These are phyloP conservation scores for Colletotrichum theobromicola DNA, from an alignment of 2,329 filamentous ascomycete genomes.

Conservation along the genomic window DNA sequence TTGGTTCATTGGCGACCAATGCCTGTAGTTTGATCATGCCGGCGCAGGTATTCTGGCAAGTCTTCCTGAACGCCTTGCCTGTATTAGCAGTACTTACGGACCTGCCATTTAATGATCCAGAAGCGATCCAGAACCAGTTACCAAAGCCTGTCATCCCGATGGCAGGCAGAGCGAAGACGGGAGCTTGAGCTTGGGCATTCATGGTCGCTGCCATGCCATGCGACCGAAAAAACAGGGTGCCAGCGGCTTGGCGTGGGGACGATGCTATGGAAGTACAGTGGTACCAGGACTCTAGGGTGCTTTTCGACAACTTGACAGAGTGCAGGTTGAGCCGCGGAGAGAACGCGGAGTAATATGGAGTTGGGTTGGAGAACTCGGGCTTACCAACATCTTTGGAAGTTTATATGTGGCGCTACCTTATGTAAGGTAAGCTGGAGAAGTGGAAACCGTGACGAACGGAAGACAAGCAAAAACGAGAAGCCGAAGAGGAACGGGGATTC, in stretches of 20 bases:
- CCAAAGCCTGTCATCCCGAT: background rate
- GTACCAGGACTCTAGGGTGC: background rate
- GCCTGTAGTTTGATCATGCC: background rate
- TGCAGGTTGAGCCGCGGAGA: background rate
- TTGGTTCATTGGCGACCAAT: background rate
- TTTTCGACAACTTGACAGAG: background rate
- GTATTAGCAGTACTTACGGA: background rate
- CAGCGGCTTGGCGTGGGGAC: background rate
- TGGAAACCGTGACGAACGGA: background rate
- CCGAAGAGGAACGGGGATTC: background rate
- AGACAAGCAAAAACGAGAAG: background rate
- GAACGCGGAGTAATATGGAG: constrained; percentile 1
- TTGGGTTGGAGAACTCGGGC: background rate
- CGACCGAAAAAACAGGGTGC: background rate
- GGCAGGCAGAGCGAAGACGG: background rate
- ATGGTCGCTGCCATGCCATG: background rate
- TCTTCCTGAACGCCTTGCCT: background rate
- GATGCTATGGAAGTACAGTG: background rate
- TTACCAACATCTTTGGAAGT: background rate
- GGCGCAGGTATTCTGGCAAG: background rate
- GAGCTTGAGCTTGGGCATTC: background rate
- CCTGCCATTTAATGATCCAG: background rate
- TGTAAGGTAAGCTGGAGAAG: background rate
- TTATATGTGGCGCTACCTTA: background rate
- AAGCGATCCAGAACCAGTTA: background rate